These are phyloP conservation scores for Chalaropsis ovoidea DNA, from an alignment of 2,329 filamentous ascomycete species.

Conservation along the genomic window DNA sequence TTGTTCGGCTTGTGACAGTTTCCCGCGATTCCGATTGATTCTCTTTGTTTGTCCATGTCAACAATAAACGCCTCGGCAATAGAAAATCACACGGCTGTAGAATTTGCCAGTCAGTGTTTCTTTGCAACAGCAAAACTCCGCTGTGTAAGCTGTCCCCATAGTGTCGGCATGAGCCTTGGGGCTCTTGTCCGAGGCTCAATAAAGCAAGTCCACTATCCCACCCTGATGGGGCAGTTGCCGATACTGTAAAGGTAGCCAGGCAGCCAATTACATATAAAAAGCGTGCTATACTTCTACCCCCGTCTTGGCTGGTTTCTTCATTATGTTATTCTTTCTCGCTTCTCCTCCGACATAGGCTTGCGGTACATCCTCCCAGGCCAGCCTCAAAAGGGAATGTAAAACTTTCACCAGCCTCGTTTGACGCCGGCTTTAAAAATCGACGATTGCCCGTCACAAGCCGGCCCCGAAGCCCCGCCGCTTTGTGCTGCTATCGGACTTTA, in stretches of 20 bases:
- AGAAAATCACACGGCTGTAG: background rate
- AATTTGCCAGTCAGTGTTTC: too few relatives aligned
- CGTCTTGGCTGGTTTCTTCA: background rate
- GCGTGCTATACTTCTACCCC: background rate
- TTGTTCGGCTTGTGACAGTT: background rate
- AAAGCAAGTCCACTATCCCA: background rate
- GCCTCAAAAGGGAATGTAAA: background rate
- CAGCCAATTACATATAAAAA: background rate
- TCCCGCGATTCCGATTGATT: background rate
- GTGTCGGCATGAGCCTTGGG: background rate
- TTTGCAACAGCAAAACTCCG: background rate
- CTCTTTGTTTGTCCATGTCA: background rate
- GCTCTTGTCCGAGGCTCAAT: background rate
- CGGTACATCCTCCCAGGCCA: background rate
- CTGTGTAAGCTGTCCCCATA: background rate
- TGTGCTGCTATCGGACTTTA: background rate
- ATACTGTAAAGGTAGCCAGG: background rate
- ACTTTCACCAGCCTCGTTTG: background rate
- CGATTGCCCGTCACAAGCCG: background rate
- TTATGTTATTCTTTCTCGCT: background rate
- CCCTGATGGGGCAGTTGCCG: background rate
- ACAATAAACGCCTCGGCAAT: constrained; percentile 1
- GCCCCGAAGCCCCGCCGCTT: background rate
- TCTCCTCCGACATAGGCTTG: background rate
- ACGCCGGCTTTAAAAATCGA: background rate